Base-by-base conservation (phyloP, 805 yeast species). In the Lipomyces sp. region DNA sequence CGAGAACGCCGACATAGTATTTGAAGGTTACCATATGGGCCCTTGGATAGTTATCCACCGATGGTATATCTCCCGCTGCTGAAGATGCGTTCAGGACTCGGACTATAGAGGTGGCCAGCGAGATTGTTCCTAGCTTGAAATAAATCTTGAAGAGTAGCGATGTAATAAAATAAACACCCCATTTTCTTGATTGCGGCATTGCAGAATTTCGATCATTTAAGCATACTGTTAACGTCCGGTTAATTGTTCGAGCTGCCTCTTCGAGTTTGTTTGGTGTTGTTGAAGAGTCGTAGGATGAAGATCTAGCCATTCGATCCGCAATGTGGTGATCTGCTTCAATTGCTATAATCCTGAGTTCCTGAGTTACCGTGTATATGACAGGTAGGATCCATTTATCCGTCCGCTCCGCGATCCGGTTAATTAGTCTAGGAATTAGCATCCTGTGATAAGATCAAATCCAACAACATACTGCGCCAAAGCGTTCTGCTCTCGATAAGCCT, bases 121-220 rank as follows among this genome's bases (percentile, higher is more conserved):
- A 92, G 51, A 84, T 80, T 73, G 89, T 90, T 56, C 84, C 82
- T 70, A 91, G 79, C 71, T 81, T 57, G 79, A 87, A 86, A 77
- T 90, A 92, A 32, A 89, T 81, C 71, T 85, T 85, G 76, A 91
- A 86, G 65, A 92, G 83, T 62, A 87, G 83, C 51, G 88, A 87
- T 24, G 90, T 84, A 75, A 91, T 88, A 76, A 84, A 87, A 77
- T 88, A 90, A 24, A 89, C 87, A 59, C 88, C 90, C 69, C 78
- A 77, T 72, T 87, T 82, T 74, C 90, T 89, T 67, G 88, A 85
- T 13, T 73, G 72, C 0, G 57, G 60, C 29, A 76, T 58, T 34
- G 83, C 84, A n/a, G 85, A 83, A 67, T 86, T 86, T 65, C 93
- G 83, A 76, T 92, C 97, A 69, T 90, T 90, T 55, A 92, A 80